These are phyloP conservation scores for Sinapis alba DNA, from an alignment of 441 rosid genomes.

Conservation along the genomic window DNA sequence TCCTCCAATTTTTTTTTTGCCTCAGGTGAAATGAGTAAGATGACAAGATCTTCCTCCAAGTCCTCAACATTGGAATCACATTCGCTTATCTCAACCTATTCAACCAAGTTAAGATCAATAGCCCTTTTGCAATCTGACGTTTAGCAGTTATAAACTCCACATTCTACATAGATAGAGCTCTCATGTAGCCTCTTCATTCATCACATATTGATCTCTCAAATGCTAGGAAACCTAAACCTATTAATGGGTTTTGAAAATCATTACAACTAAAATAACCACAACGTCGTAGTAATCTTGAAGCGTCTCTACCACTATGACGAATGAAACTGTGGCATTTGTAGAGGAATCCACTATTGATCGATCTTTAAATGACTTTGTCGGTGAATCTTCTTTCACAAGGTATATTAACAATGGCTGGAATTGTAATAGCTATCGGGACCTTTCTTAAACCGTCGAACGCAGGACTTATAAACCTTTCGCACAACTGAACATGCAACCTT, in stretches of 20 bases:
- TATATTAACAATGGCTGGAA: neutral
- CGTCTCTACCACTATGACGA: neutral
- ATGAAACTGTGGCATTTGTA: no score
- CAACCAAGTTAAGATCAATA: neutral
- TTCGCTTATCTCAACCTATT: neutral
- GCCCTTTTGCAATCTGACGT: neutral
- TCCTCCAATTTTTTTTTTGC: neutral
- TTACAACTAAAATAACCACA: neutral
- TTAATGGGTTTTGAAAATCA: neutral
- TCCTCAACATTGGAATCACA: neutral
- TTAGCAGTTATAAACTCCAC: neutral
- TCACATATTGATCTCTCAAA: neutral
- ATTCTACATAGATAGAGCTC: neutral
- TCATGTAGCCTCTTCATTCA: neutral
- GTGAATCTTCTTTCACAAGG: neutral
- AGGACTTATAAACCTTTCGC: neutral
- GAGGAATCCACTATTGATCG: no score
- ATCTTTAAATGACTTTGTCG: no score
- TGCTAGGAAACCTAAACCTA: neutral
- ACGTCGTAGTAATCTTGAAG: slow-evolving; percentile 2
- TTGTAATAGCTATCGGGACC: neutral
- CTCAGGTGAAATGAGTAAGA: no score
- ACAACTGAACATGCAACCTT: no score
- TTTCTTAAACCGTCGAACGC: neutral
- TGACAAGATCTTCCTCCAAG: neutral